phyloP scores from a whole-genome alignment of 306 rosid species.

The Vigna radiata region DNA sequence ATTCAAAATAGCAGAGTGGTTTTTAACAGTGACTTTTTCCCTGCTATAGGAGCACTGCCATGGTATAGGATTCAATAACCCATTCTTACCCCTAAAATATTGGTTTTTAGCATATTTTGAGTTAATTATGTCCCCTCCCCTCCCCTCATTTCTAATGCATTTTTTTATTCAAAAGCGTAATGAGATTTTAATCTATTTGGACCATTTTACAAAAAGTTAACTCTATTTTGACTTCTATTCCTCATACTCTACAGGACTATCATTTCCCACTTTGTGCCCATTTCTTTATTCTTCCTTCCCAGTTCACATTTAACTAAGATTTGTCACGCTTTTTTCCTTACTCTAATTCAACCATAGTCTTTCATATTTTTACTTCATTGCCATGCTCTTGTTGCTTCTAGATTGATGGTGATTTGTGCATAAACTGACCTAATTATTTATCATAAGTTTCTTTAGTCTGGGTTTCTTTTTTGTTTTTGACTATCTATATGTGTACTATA shows the following conservation, averaged over 20 bases:
- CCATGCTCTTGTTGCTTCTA: background rate
- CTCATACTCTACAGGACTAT: background rate
- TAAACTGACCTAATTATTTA: background rate
- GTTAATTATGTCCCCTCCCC: background rate
- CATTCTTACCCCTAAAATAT: background rate
- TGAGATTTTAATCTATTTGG: background rate
- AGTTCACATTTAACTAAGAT: background rate
- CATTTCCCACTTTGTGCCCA: background rate
- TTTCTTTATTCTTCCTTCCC: background rate
- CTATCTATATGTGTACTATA: background rate
- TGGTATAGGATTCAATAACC: background rate
- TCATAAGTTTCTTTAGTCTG: background rate
- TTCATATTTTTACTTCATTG: background rate
- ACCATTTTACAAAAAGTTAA: background rate
- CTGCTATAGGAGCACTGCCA: background rate
- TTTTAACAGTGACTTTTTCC: background rate
- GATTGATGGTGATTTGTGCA: background rate
- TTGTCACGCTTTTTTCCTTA: background rate
- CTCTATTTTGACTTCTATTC: background rate
- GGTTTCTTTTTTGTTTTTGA: background rate
- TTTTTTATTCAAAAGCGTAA: background rate
- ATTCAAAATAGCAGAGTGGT: background rate
- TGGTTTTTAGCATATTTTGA: background rate
- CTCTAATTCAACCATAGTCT: background rate
- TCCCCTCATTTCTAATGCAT: background rate